Base-by-base conservation (phyloP, 495 filamentous ascomycete species). In the Ramalina intermedia region DNA sequence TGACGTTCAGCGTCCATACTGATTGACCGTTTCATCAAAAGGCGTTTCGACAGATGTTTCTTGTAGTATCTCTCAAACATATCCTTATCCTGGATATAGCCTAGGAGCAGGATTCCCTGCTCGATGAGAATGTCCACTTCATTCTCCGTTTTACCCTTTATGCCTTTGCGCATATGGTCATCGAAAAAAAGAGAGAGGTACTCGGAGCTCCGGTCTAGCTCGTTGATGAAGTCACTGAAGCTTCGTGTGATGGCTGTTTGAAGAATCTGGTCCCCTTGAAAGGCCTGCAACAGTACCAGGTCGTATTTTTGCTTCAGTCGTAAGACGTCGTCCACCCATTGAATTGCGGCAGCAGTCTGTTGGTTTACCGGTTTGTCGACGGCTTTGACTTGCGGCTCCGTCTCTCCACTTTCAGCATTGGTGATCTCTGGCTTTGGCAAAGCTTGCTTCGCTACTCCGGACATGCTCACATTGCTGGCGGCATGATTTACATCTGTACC, bases 31-130 rank as follows among this genome's bases (percentile, higher is more conserved):
- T 81, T 80, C 73, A 87, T 85, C 18, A 99, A 68, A 37, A 99
- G 66, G 13, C 93, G 76, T 47, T 82, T 78, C 29, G 84, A 87
- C 0, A 99, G 73, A 67, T 99, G 91, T 61, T 94, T 96, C 69
- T 96, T 96, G 68, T 96, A 96, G 65, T 99, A 96, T 2, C 84
- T 73, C 63, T 99, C 93, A 50, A 96, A 99, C 55, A 94, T 78
- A 62, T 96, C 93, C 64, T 94, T 90, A 54, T 96, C 90, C 27
- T 77, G 72, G 37, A 99, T 71, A 46, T 94, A 94, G 26, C 87
- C 78, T 27, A 99, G 66, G 4, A 96, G 71, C 0, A 77, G 80
- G 50, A 94, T 90, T 12, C 89, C 88, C 58, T 94, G 94, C 44
- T 96, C 88, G 6, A 99, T 70, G 6, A 94, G 75, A 9, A 61